These are phyloP conservation scores for Balakata baccata DNA, from an alignment of 345 rosid genomes.

Conservation along the genomic window DNA sequence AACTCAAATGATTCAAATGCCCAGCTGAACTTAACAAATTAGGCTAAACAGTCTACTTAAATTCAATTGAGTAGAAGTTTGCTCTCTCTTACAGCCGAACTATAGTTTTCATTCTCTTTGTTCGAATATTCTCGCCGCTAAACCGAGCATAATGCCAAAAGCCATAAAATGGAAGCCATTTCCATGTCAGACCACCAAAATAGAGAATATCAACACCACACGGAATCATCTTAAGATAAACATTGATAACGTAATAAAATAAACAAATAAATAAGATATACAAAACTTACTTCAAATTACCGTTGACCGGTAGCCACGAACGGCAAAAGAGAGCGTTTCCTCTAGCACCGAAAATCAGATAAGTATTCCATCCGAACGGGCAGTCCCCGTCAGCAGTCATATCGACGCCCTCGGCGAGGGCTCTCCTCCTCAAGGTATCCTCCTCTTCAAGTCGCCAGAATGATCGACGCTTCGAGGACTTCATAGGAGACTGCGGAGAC, in stretches of 20 bases:
- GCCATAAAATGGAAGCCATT: not conserved
- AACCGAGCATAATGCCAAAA: not conserved
- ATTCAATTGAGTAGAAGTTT: not conserved
- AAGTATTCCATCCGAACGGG: slow-evolving; percentile 50
- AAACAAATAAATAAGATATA: not conserved
- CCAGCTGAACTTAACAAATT: not conserved
- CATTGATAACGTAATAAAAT: not conserved
- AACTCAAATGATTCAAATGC: not conserved
- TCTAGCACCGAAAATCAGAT: slow-evolving; percentile 56
- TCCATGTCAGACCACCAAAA: not conserved
- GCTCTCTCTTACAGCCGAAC: not conserved
- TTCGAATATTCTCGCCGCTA: not conserved
- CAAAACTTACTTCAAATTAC: slow-evolving; percentile 51
- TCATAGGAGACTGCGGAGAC: slow-evolving; percentile 32
- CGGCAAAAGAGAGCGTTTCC: slow-evolving; percentile 77
- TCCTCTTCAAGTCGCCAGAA: slow-evolving; percentile 74
- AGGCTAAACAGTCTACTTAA: not conserved
- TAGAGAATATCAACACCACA: not conserved
- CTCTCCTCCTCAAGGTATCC: slow-evolving; percentile 73
- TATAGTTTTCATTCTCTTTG: not conserved
- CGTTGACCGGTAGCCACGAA: slow-evolving; percentile 76
- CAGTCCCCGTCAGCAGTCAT: slow-evolving; percentile 43
- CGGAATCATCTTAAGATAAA: not conserved
- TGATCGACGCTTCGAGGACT: slow-evolving; percentile 44
- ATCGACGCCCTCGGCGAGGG: slow-evolving; percentile 69